A percentile compares a stretch with the other conserved stretches of the same genome.
These are phyloP conservation scores for Acacia melanoxylon DNA, from an alignment of 306 rosid genomes.

Conservation along the genomic window DNA sequence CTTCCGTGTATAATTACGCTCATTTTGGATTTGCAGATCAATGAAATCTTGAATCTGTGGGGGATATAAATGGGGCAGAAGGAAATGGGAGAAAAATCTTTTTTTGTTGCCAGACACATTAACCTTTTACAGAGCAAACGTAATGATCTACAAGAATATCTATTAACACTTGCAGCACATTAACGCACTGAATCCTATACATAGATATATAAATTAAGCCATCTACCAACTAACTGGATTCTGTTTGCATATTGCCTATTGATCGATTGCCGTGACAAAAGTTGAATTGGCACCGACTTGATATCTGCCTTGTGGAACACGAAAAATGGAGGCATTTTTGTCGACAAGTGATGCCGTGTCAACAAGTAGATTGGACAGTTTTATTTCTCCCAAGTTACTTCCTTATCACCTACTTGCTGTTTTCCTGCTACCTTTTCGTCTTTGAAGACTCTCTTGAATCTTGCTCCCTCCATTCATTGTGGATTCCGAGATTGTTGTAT, in stretches of 20 bases:
- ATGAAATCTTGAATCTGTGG: neutral
- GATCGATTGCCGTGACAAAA: slow-evolving; percentile 13
- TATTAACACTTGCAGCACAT: slow-evolving; percentile 63
- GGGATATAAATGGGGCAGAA: neutral
- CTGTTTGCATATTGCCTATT: neutral
- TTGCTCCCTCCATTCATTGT: slow-evolving; percentile 19
- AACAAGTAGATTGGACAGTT: neutral
- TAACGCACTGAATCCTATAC: slow-evolving; percentile 47
- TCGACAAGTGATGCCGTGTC: slow-evolving; percentile 11
- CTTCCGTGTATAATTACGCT: neutral
- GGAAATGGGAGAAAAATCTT: neutral
- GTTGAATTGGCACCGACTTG: slow-evolving; percentile 13
- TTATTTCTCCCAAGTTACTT: neutral
- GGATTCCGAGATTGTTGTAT: slow-evolving; percentile 27
- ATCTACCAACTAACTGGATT: slow-evolving; percentile 19
- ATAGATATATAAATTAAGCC: slow-evolving; percentile 33
- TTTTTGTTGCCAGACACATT: neutral
- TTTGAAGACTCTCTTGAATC: slow-evolving; percentile 31
- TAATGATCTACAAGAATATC: slow-evolving; percentile 38
- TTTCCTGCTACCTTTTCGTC: slow-evolving; percentile 28
- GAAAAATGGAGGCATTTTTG: slow-evolving; percentile 25
- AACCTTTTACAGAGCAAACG: slow-evolving; percentile 12
- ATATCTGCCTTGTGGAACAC: slow-evolving; percentile 20
- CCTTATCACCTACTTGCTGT: slow-evolving; percentile 27
- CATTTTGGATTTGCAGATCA: neutral